Conservation (phyloP, 768 basidiomycete genomes). For the Lactarius akahatsu region DNA sequence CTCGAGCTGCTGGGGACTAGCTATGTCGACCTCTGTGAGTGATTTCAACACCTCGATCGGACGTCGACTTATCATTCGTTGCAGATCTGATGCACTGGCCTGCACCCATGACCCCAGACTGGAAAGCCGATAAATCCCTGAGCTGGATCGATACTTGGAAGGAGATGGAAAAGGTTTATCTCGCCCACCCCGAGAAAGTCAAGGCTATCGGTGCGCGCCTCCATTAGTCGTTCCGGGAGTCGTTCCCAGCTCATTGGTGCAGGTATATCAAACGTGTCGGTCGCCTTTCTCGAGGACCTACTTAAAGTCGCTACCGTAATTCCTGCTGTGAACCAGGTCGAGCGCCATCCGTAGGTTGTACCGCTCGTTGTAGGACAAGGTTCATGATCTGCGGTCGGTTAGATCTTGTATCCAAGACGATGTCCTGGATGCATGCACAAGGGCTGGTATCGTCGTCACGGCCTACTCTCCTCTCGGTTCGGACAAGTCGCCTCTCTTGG, state of each 20-base stretch:
- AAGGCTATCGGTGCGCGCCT: constrained; percentile 62
- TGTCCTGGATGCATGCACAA: constrained; percentile 57
- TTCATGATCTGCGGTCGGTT: constrained; percentile 23
- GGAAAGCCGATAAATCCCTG: constrained; percentile 50
- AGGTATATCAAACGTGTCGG: constrained; percentile 72
- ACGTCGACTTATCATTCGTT: not conserved
- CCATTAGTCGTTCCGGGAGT: no score
- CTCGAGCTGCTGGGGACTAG: constrained; percentile 65
- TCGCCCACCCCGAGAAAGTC: constrained; percentile 66
- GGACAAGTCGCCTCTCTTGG: constrained; percentile 63
- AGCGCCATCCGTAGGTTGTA: constrained; percentile 62
- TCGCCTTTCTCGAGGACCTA: constrained; percentile 60
- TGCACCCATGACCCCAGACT: constrained; percentile 61
- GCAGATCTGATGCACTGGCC: constrained; percentile 84
- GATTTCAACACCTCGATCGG: not conserved
- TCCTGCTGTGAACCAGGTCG: constrained; percentile 81
- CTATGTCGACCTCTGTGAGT: constrained; percentile 77
- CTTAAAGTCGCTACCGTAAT: constrained; percentile 53
- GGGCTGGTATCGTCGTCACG: constrained; percentile 66
- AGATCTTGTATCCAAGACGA: constrained; percentile 67
- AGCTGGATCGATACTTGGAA: constrained; percentile 81
- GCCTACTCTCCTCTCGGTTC: constrained; percentile 83
- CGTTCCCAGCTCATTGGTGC: constrained; percentile 19
- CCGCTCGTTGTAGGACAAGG: not conserved
- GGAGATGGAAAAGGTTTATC: constrained; percentile 66